Evolutionary conservation across 495 filamentous ascomycete species (phyloP), one percentile per base, ranked within the genome.

Genomic region (Aspergillus leporis): DNA sequence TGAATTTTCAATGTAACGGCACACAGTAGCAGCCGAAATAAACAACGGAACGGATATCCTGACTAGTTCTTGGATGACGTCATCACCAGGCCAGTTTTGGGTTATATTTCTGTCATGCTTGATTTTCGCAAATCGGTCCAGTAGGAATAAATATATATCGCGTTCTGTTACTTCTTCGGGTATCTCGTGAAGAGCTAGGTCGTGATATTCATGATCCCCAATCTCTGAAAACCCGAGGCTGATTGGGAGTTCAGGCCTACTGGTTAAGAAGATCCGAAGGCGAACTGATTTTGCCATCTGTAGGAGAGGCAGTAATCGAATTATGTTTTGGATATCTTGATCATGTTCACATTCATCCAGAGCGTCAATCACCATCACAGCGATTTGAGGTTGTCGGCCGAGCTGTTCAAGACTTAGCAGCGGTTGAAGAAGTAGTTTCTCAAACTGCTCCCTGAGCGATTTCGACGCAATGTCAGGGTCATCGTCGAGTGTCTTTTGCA

Each of bases 341-440:
- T 80, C 77, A 3, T 60, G n/a, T 0, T 76, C 79, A 56, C 80
- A 83, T 59, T 83, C 80, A 58, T 82, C 81, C 18, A 84, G 65
- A 40, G 81, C 81, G 64, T 84, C 81, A 52, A 84, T 63, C 9
- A 81, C 70, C 61, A 81, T 66, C 1, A 74, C 38, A 8, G 71
- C n/a, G 32, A 8, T 48, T 58, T 62, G 51, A 21, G 10, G 25
- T 4, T 16, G n/a, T n/a, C n/a, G n/a, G n/a, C n/a, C 58, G 19
- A 2, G 9, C 16, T 19, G 40, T 47, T 40, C n/a, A 38, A 59
- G 34, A 2, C 30, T 14, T 18, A 5, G 32, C 2, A 81, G 61
- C 22, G 79, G 76, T 18, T 71, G 16, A 34, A 77, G 51, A 55
- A 83, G 59, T 8, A 84, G 73, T 60, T 76, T 69, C 10, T 78